These are phyloP conservation scores for Citrus hindsii DNA, from an alignment of 345 rosid species.

Conservation along the genomic window DNA sequence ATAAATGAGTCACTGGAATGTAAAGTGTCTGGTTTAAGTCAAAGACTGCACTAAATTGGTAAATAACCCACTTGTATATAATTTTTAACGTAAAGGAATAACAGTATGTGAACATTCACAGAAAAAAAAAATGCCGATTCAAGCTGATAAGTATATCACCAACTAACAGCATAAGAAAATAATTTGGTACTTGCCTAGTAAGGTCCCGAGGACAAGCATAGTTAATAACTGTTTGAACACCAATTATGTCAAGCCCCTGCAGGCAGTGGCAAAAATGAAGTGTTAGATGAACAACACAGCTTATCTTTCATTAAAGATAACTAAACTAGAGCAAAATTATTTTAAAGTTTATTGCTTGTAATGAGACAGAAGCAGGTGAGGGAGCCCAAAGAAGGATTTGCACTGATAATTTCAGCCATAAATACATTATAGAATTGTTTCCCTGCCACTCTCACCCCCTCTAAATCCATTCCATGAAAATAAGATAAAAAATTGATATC, in stretches of 20 bases:
- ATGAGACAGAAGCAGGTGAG: background rate
- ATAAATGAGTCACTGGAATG: background rate
- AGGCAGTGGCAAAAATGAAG: slow-evolving; percentile 9
- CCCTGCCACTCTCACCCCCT: background rate
- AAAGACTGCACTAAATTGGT: background rate
- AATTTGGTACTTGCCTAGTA: slow-evolving; percentile 49
- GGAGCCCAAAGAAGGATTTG: background rate
- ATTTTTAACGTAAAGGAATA: background rate
- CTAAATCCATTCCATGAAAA: background rate
- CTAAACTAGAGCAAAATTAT: background rate
- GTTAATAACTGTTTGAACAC: slow-evolving; percentile 94
- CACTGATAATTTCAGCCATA: background rate
- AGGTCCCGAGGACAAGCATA: slow-evolving; percentile 97
- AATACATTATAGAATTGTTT: background rate
- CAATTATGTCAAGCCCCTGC: slow-evolving; percentile 95
- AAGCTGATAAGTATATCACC: background rate
- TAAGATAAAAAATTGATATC: background rate
- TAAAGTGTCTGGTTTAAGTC: background rate
- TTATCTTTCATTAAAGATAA: background rate
- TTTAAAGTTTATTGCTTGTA: background rate
- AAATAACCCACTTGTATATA: background rate
- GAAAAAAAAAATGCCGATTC: background rate
- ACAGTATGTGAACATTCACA: background rate
- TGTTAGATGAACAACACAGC: slow-evolving; percentile 7
- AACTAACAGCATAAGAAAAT: background rate